Evolutionary conservation across 139 green algal species (phyloP), one percentile per base, ranked within the genome.

Genomic region (Chlorella vulgaris): DNA sequence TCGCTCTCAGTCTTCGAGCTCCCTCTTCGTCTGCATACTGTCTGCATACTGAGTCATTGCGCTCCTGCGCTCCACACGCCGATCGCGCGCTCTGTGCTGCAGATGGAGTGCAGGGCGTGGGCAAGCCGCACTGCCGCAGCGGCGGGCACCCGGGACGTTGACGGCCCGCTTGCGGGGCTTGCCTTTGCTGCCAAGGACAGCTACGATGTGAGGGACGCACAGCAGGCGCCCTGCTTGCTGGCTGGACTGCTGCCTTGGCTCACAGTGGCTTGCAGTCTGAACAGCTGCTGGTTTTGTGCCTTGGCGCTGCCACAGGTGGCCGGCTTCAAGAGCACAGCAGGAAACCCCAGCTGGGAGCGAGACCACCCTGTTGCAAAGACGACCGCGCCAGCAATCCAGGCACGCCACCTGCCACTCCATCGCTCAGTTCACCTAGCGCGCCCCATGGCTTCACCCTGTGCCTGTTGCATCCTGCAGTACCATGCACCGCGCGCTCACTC

Each of bases 251-350:
- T n/a, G n/a, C n/a, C n/a, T n/a, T n/a, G n/a, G n/a, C n/a, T n/a
- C n/a, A n/a, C n/a, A n/a, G n/a, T n/a, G n/a, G n/a, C n/a, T n/a
- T n/a, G n/a, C n/a, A n/a, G n/a, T n/a, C n/a, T n/a, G n/a, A n/a
- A n/a, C n/a, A n/a, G n/a, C n/a, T n/a, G n/a, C n/a, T n/a, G n/a
- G n/a, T n/a, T n/a, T n/a, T n/a, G n/a, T n/a, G n/a, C n/a, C 88
- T 1, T 78, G 90, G 47, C 75, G 62, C 95, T 94, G 0, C 65
- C 67, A 1, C 92, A 84, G 84, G 2, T 84, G 75, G 7, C 95
- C 87, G 1, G 90, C 95, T 62, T 50, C 83, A 19, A 36, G 78
- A 5, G 87, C 92, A 4, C 62, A 36, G 0, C 51, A 43, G 29
- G 95, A 87, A 33, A 90, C 95, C 2, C 86, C 84, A 5, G 76